Evolutionary conservation across 768 basidiomycete species (phyloP).

Genomic region (Phallus indusiatus): DNA sequence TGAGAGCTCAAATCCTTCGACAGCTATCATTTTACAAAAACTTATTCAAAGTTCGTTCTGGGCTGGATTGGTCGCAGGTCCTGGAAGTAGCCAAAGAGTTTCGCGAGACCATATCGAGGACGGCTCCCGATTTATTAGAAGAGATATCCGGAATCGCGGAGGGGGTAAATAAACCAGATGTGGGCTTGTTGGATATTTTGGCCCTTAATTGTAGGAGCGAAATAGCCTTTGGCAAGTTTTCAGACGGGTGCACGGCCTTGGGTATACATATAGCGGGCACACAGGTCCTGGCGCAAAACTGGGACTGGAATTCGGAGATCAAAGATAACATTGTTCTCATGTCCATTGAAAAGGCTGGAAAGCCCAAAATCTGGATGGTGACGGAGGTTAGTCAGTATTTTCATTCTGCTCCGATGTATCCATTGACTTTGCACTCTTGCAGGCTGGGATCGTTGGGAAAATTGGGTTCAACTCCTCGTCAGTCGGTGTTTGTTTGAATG

Average conservation of each 20-base stretch:
- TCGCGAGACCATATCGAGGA: constrained; percentile 15
- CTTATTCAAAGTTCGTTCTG: constrained; percentile 23
- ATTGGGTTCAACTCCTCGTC: constrained; percentile 29
- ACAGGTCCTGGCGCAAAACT: constrained; percentile 26
- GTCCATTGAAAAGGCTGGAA: constrained; percentile 19
- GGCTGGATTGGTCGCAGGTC: constrained; percentile 25
- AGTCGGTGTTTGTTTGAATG: constrained; percentile 28
- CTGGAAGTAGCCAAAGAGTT: constrained; percentile 20
- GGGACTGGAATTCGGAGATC: constrained; percentile 27
- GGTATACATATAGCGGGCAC: constrained; percentile 19
- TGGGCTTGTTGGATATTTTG: constrained; percentile 20
- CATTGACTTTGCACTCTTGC: not conserved
- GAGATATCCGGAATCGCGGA: constrained; percentile 28
- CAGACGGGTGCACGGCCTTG: constrained; percentile 27
- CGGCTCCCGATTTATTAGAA: constrained; percentile 21
- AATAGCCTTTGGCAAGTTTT: constrained; percentile 27
- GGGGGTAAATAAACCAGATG: constrained; percentile 19
- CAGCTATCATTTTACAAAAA: constrained; percentile 24
- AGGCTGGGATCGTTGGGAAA: constrained; percentile 30
- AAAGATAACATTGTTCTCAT: constrained; percentile 25
- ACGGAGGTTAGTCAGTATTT: constrained; percentile 20
- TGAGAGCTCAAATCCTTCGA: constrained; percentile 21
- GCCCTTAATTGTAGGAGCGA: constrained; percentile 29
- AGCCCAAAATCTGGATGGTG: constrained; percentile 28
- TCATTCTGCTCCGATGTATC: not conserved